phyloP scores from a whole-genome alignment of 352 stramenopile genomes.

The Globisporangium iwayamae region DNA sequence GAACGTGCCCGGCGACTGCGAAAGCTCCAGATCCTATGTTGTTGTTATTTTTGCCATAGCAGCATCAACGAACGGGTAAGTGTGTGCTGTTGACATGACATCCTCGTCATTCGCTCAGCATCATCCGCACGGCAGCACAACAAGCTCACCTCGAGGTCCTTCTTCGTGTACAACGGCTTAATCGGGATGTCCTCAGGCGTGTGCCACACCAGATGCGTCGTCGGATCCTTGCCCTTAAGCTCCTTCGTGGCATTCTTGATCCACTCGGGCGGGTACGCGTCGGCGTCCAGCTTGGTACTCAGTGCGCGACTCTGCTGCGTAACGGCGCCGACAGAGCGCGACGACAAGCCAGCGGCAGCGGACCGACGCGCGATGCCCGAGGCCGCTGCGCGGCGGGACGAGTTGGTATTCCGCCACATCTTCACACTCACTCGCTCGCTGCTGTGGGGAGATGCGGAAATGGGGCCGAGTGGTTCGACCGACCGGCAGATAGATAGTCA shows the following conservation, averaged over 20 bases:
- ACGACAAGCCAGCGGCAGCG: background rate
- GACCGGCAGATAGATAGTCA: background rate
- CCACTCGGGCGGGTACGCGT: conserved; percentile 45
- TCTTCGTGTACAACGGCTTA: conserved; percentile 93
- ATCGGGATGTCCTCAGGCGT: conserved; percentile 93
- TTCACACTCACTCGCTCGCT: background rate
- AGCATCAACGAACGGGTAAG: background rate
- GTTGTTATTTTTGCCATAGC: background rate
- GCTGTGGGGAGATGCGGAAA: conserved; percentile 2
- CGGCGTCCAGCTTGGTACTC: conserved; percentile 29
- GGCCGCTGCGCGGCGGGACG: conserved; percentile 5
- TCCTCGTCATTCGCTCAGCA: background rate
- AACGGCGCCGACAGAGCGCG: background rate
- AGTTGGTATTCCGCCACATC: conserved; percentile 9
- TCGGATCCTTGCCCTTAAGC: conserved; percentile 76
- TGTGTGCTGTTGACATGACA: background rate
- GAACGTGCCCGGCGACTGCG: conserved; percentile 83
- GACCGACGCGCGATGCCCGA: conserved; percentile 1
- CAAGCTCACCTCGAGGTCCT: conserved; percentile 52
- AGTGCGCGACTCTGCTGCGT: conserved; percentile 19
- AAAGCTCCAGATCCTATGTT: conserved; percentile 36
- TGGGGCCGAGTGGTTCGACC: background rate
- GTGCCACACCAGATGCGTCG: conserved; percentile 64
- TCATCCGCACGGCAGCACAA: too few species aligned
- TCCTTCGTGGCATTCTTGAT: conserved; percentile 71